Percentiles rank a stretch among this genome's conserved stretches.
phyloP scores from a whole-genome alignment of 495 filamentous ascomycete genomes.

The Tricharina praecox region DNA sequence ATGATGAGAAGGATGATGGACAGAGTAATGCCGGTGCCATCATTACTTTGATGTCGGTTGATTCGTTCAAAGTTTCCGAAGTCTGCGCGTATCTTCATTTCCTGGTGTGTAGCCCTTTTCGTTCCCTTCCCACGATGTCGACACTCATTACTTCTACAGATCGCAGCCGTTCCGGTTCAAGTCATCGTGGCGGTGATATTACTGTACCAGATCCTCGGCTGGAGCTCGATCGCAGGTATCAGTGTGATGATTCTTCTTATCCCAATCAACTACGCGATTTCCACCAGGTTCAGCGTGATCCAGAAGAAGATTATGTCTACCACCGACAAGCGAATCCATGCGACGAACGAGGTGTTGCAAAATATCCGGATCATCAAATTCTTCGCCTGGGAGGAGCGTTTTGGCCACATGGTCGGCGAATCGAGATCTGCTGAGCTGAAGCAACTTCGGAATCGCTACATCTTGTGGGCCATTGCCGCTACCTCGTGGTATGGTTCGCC shows the following conservation, averaged over 20 bases:
- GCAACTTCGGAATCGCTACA: constrained; percentile 62
- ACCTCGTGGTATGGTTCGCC: constrained; percentile 95
- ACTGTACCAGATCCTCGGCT: constrained; percentile 76
- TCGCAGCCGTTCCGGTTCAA: constrained; percentile 65
- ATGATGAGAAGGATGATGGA: constrained; percentile 33
- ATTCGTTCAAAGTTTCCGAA: constrained; percentile 96
- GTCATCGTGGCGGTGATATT: constrained; percentile 56
- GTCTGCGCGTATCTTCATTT: constrained; percentile 85
- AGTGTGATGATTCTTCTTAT: constrained; percentile 77
- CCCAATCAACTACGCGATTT: constrained; percentile 76
- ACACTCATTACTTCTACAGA: constrained; percentile 2
- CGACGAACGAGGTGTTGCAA: constrained; percentile 90
- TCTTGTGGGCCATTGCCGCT: constrained; percentile 79
- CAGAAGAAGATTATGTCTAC: constrained; percentile 86
- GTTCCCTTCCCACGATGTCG: too few relatives aligned
- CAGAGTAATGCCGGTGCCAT: constrained; percentile 89
- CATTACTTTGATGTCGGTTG: constrained; percentile 97
- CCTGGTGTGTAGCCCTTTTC: constrained; percentile 32
- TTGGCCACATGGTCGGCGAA: constrained; percentile 70
- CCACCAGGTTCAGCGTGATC: constrained; percentile 60
- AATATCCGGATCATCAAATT: constrained; percentile 99
- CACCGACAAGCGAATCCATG: constrained; percentile 90
- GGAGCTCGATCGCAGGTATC: constrained; percentile 86
- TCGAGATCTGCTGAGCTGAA: constrained; percentile 65
- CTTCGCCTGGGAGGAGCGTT: constrained; percentile 96